Evolutionary conservation across 768 basidiomycete species (phyloP).

Genomic region (Kwoniella heveanensis): DNA sequence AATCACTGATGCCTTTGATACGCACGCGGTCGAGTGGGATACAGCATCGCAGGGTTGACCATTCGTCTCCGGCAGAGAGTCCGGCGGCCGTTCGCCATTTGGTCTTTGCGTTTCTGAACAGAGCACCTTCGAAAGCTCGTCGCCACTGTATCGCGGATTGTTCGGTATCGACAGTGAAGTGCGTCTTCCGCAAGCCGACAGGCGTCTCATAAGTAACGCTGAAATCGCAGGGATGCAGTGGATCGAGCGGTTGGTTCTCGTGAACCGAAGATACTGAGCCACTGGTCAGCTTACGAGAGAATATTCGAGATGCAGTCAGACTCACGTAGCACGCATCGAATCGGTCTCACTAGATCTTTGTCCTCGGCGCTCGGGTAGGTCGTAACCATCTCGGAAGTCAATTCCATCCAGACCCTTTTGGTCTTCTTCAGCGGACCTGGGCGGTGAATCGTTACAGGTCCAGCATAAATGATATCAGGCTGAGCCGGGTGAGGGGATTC

Average conservation of each 20-base stretch:
- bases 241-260: slow-evolving; percentile 60
- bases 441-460: slow-evolving; percentile 60
- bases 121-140: slow-evolving; percentile 43
- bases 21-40: slow-evolving; percentile 51
- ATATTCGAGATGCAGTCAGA: too few species aligned
- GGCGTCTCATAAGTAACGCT: slow-evolving; percentile 56
- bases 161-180: slow-evolving; percentile 65
- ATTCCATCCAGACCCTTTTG: slow-evolving; percentile 66
- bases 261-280: slow-evolving; percentile 61
- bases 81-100: slow-evolving; percentile 24
- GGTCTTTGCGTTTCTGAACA: slow-evolving; percentile 46
- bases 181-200: slow-evolving; percentile 45
- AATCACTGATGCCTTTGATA: slow-evolving; percentile 44
- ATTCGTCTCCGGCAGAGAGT: slow-evolving; percentile 32
- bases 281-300: neutral
- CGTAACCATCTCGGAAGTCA: slow-evolving; percentile 66
- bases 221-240: slow-evolving; percentile 60
- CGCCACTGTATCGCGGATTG: slow-evolving; percentile 53
- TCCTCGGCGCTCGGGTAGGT: slow-evolving; percentile 64
- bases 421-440: slow-evolving; percentile 46
- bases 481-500: slow-evolving; percentile 35
- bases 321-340: slow-evolving; percentile 63
- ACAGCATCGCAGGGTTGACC: slow-evolving; percentile 53
- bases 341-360: slow-evolving; percentile 63
- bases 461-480: slow-evolving; percentile 59